Evolutionary conservation across 306 rosid species (phyloP), one percentile per base, ranked within the genome.

Genomic region (Cucumis melo): DNA sequence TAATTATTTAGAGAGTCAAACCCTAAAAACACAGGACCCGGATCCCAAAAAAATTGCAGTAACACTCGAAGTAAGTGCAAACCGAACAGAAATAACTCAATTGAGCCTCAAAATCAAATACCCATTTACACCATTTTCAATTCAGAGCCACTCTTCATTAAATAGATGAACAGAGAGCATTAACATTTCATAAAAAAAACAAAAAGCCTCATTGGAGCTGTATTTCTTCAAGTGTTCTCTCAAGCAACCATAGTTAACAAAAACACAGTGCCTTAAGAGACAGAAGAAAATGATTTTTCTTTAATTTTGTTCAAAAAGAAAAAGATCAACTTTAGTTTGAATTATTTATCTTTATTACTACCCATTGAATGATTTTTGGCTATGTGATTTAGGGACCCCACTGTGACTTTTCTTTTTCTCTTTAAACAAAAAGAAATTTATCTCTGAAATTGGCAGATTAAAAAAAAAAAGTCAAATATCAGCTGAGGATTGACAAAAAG

Each of bases 31-130:
- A 54, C 51, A 74, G 32, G 85, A 79, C 82, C 83, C 92, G 89
- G 98, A 93, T 93, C 98, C 90, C 91, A 59, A 59, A 87, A 86
- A 84, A 61, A 62, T 27, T 56, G 56, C 58, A 70, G 75, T 21
- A 36, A 67, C n/a, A 42, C 46, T 64, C 27, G 27, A 64, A 64
- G 9, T 36, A 64, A 64, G 46, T 34, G 71, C 36, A 75, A 57
- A 58, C 9, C 56, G 21, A 44, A 23, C 55, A 44, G 32, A 38
- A 66, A 66, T 41, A 20, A 41, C 20, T 17, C 73, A 39, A 66
- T 20, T 20, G 24, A 41, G 10, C 71, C 48, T 19, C 48, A 41
- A 62, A 66, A 66, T 66, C 54, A 66, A 66, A 66, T 41, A 53
- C 34, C 17, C 73, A 66, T 66, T 66, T 42, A 41, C 53, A n/a